Percentiles rank a stretch among this genome's conserved stretches.
phyloP scores from a whole-genome alignment of 73 alveolate genomes.

The Symbiodinium pilosum region DNA sequence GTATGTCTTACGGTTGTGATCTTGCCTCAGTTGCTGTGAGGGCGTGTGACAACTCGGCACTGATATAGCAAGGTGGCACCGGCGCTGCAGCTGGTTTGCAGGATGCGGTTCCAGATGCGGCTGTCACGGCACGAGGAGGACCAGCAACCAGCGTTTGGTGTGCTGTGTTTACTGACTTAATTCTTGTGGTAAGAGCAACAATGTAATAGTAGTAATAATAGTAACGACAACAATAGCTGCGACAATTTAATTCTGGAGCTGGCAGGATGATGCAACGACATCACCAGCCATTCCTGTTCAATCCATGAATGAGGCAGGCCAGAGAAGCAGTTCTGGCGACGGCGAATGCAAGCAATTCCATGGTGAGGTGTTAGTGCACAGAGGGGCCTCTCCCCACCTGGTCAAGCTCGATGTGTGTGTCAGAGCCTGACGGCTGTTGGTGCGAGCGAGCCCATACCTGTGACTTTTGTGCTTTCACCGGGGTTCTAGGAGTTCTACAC shows the following conservation, averaged over 20 bases:
- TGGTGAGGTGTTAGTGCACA: conserved; percentile 64
- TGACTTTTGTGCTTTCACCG: neutral
- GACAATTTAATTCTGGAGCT: neutral
- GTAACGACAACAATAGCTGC: neutral
- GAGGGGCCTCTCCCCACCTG: conserved; percentile 78
- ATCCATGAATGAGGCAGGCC: conserved; percentile 71
- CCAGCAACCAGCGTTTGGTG: too few relatives aligned
- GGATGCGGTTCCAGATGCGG: conserved; percentile 90
- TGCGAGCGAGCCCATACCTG: too few relatives aligned
- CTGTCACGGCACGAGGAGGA: conserved; percentile 66
- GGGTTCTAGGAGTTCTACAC: neutral
- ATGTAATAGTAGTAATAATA: too few relatives aligned
- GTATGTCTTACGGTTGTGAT: too few relatives aligned
- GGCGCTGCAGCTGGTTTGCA: conserved; percentile 90
- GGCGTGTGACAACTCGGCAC: neutral
- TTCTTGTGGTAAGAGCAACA: too few relatives aligned
- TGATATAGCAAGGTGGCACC: conserved; percentile 22
- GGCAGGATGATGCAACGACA: conserved; percentile 7
- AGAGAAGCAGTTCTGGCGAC: neutral
- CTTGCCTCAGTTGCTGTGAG: neutral
- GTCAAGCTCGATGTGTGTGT: conserved; percentile 63
- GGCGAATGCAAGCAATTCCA: neutral
- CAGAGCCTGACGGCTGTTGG: neutral
- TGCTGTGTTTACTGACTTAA: too few relatives aligned
- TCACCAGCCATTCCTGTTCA: conserved; percentile 57